Conservation (phyloP, 2,329 filamentous ascomycete genomes). For the Diplodia mutila region DNA sequence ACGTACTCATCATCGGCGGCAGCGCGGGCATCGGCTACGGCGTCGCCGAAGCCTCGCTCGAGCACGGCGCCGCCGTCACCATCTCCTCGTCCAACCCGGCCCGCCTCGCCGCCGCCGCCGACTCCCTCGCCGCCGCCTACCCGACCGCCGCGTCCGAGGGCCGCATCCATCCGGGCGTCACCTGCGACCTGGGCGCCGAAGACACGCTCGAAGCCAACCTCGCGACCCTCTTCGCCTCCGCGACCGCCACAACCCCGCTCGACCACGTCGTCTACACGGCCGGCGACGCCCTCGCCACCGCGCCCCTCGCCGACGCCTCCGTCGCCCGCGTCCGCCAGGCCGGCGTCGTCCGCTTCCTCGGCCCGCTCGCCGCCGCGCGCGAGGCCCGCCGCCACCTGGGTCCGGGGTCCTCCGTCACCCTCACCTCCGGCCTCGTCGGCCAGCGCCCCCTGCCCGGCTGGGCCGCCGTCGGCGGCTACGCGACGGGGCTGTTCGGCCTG, state of each 20-base stretch:
- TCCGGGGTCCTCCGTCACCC: conserved; percentile 53
- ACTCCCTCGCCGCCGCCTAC: conserved; percentile 49
- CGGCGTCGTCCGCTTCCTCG: conserved; percentile 57
- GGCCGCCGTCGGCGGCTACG: conserved; percentile 54
- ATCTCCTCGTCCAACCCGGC: conserved; percentile 62
- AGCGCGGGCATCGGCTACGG: conserved; percentile 65
- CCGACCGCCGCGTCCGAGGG: conserved; percentile 40
- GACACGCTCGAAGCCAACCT: conserved; percentile 55
- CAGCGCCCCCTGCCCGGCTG: conserved; percentile 58
- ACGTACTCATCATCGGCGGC: conserved; percentile 66
- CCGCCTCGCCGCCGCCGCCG: conserved; percentile 54
- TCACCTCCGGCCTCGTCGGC: conserved; percentile 60
- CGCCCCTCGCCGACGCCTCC: conserved; percentile 48
- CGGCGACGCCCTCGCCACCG: conserved; percentile 50
- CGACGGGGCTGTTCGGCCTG: conserved; percentile 58
- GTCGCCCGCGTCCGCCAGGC: conserved; percentile 48
- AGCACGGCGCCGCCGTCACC: conserved; percentile 59
- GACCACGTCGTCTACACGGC: conserved; percentile 65
- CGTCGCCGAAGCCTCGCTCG: conserved; percentile 62
- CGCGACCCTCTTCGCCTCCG: conserved; percentile 45
- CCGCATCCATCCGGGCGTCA: conserved; percentile 49
- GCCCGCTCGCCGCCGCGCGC: conserved; percentile 58
- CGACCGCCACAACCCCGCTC: conserved; percentile 39
- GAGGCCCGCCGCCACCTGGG: conserved; percentile 51
- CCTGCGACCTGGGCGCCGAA: conserved; percentile 53